phyloP scores from a whole-genome alignment of 2,329 filamentous ascomycete species.

The Aspergillus niger region DNA sequence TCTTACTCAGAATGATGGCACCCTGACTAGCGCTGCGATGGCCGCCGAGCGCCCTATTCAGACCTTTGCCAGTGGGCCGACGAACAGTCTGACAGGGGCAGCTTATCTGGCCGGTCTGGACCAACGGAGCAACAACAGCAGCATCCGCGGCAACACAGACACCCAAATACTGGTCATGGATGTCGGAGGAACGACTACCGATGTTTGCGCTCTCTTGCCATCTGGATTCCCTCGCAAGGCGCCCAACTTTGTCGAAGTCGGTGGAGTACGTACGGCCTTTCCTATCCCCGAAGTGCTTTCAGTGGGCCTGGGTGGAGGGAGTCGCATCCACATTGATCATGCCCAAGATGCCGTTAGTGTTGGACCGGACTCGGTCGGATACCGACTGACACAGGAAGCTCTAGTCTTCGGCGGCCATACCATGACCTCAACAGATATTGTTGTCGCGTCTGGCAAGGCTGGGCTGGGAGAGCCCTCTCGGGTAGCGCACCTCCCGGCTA shows the following conservation, averaged over 20 bases:
- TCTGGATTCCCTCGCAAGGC: constrained; percentile 64
- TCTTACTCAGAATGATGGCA: constrained; percentile 57
- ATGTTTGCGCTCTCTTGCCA: constrained; percentile 59
- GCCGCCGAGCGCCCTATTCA: constrained; percentile 53
- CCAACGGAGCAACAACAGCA: background rate
- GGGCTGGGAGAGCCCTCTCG: constrained; percentile 19
- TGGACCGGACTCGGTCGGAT: constrained; percentile 61
- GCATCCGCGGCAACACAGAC: background rate
- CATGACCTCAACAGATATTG: constrained; percentile 58
- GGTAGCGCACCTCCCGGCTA: background rate
- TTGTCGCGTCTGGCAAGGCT: constrained; percentile 23
- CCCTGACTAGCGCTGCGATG: constrained; percentile 49
- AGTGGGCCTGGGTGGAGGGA: constrained; percentile 61
- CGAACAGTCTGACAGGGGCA: constrained; percentile 57
- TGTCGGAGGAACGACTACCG: constrained; percentile 63
- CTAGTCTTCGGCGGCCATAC: constrained; percentile 57
- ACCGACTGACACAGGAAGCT: constrained; percentile 52
- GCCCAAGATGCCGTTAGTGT: constrained; percentile 41
- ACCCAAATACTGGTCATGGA: constrained; percentile 53
- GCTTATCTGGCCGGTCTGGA: constrained; percentile 33
- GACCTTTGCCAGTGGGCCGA: constrained; percentile 55
- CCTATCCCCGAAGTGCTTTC: constrained; percentile 59
- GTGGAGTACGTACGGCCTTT: constrained; percentile 62
- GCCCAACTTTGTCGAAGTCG: constrained; percentile 59
- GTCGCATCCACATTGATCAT: constrained; percentile 38